phyloP scores from a whole-genome alignment of 805 yeast genomes.

The Spathaspora boniae region DNA sequence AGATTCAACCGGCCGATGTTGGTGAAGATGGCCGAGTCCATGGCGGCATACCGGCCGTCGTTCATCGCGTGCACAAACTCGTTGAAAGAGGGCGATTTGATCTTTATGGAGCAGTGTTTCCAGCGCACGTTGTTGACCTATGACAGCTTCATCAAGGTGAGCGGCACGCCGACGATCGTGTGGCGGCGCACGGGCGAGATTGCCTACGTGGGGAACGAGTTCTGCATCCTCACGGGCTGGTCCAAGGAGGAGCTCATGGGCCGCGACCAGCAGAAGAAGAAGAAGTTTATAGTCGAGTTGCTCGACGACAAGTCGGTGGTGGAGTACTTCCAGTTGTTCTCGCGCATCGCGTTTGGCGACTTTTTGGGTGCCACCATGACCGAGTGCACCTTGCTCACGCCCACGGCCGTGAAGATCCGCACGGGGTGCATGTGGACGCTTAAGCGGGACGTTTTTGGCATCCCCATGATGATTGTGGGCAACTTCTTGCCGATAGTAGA shows the following conservation, averaged over 20 bases:
- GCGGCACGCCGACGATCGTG: slow-evolving; percentile 92
- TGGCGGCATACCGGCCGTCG: slow-evolving; percentile 89
- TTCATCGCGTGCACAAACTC: slow-evolving; percentile 91
- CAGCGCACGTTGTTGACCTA: slow-evolving; percentile 89
- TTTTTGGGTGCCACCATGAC: slow-evolving; percentile 84
- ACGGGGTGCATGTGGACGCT: slow-evolving; percentile 91
- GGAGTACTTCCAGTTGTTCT: slow-evolving; percentile 82
- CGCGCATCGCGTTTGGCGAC: slow-evolving; percentile 86
- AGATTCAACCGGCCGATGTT: slow-evolving; percentile 69
- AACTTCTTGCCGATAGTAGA: slow-evolving; percentile 78
- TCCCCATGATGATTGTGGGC: slow-evolving; percentile 96
- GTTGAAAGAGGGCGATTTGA: slow-evolving; percentile 83
- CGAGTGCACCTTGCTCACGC: slow-evolving; percentile 75
- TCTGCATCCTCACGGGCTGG: slow-evolving; percentile 91
- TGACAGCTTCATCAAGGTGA: slow-evolving; percentile 74
- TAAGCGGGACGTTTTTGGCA: slow-evolving; percentile 91
- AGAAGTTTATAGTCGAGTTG: slow-evolving; percentile 74
- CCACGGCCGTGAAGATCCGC: slow-evolving; percentile 49
- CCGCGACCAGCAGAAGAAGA: slow-evolving; percentile 41
- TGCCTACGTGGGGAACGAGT: slow-evolving; percentile 93
- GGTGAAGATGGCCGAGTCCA: slow-evolving; percentile 77
- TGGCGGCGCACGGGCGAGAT: slow-evolving; percentile 97
- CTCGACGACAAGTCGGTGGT: slow-evolving; percentile 85
- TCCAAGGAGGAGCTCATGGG: slow-evolving; percentile 59
- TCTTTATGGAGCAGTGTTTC: slow-evolving; percentile 94